Percentiles rank a stretch among this genome's conserved stretches.
phyloP scores from a whole-genome alignment of 2,329 filamentous ascomycete species.

The Ophiostoma quercus region DNA sequence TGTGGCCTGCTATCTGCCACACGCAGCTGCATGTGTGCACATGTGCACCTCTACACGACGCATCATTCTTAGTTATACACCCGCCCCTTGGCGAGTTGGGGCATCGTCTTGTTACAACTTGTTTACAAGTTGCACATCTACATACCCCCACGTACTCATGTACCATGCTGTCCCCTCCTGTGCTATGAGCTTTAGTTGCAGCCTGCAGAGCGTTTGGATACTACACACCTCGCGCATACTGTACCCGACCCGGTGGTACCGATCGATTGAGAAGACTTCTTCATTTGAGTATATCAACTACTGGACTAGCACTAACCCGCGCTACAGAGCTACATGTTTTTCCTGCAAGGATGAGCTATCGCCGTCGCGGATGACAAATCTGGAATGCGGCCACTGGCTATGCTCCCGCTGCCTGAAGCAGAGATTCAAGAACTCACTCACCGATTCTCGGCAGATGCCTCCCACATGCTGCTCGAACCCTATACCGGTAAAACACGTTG shows the following conservation, averaged over 20 bases:
- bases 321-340: conserved; percentile 61
- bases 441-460: conserved; percentile 76
- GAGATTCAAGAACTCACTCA: conserved; percentile 69
- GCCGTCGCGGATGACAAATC: conserved; percentile 58
- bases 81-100: neutral
- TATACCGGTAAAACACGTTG: conserved; percentile 72
- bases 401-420: conserved; percentile 71
- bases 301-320: neutral
- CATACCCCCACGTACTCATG: neutral
- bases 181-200: neutral
- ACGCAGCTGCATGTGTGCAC: neutral
- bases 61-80: neutral
- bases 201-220: neutral
- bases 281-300: neutral
- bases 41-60: neutral
- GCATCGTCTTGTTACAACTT: neutral
- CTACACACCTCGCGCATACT: neutral
- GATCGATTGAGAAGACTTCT: neutral
- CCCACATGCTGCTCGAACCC: conserved; percentile 74
- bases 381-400: conserved; percentile 76
- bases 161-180: neutral
- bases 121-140: neutral
- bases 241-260: neutral
- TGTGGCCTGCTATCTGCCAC: neutral
- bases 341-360: conserved; percentile 67